Evolutionary conservation across 805 yeast species (phyloP).

Genomic region (Suhomyces faveliae): DNA sequence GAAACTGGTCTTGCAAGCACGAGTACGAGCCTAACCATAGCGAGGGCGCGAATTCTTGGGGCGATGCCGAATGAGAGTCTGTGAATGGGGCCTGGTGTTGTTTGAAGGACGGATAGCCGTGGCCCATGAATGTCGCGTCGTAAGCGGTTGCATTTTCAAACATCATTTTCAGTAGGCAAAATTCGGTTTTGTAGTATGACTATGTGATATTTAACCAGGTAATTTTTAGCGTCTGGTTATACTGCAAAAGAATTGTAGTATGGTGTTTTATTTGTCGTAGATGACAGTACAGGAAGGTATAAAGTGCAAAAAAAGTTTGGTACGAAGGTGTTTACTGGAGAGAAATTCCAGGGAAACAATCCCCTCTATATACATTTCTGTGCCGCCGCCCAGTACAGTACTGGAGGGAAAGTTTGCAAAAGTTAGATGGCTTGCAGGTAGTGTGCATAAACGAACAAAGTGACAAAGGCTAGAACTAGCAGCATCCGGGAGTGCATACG

Average conservation of each 20-base stretch:
- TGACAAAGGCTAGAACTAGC: slow-evolving; percentile 2
- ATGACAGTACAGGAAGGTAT: too few species aligned
- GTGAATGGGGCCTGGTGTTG: not conserved
- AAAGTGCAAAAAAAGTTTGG: too few species aligned
- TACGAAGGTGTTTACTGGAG: too few species aligned
- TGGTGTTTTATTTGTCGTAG: too few species aligned
- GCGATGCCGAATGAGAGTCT: not conserved
- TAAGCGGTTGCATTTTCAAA: not conserved
- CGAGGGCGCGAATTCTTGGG: slow-evolving; percentile 28
- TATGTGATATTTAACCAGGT: too few species aligned
- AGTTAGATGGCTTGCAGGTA: slow-evolving; percentile 6
- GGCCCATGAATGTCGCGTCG: not conserved
- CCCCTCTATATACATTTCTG: not conserved
- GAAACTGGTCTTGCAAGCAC: slow-evolving; percentile 7
- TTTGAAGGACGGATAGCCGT: not conserved
- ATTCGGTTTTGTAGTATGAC: too few species aligned
- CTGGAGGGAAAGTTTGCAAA: not conserved
- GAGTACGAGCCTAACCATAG: slow-evolving; percentile 28
- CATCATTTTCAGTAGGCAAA: not conserved
- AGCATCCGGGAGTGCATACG: not conserved
- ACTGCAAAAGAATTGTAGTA: not conserved
- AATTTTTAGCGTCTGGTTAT: too few species aligned
- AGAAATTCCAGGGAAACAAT: not conserved
- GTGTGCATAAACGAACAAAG: slow-evolving; percentile 2
- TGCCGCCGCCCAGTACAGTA: slow-evolving; percentile 1